Percentiles rank a stretch among this genome's conserved stretches.
Evolutionary conservation across 306 rosid species (phyloP).

Genomic region (Acmispon strigosus): DNA sequence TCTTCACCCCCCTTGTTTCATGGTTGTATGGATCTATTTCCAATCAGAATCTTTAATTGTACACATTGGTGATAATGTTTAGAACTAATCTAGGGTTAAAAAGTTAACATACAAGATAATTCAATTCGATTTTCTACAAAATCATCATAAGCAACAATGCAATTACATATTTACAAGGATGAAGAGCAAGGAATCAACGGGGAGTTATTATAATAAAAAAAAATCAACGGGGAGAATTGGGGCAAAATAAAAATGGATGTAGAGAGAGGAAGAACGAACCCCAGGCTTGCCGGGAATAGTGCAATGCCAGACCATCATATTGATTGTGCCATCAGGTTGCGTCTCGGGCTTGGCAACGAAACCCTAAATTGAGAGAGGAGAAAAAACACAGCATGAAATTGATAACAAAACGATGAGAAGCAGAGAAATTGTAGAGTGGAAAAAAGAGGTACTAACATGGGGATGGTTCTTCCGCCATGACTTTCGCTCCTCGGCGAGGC

Average conservation of each 20-base stretch:
- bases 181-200: no score
- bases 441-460: slow-evolving; percentile 46
- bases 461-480: slow-evolving; percentile 99
- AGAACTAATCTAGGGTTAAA: background rate
- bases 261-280: slow-evolving; percentile 29
- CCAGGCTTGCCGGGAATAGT: slow-evolving; percentile 85
- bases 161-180: no score
- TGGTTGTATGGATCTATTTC: background rate
- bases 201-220: no score
- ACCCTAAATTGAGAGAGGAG: slow-evolving; percentile 46
- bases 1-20: background rate
- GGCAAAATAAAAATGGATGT: background rate
- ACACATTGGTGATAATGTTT: background rate
- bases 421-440: background rate
- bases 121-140: no score
- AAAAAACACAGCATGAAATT: background rate
- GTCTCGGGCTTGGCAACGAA: slow-evolving; percentile 96
- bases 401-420: background rate
- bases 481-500: slow-evolving; percentile 88
- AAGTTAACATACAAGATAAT: background rate
- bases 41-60: background rate
- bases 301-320: slow-evolving; percentile 98
- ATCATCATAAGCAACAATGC: no score
- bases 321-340: slow-evolving; percentile 65
- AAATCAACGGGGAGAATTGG: background rate